Percentiles rank a stretch among this genome's conserved stretches.
phyloP scores from a whole-genome alignment of 2,329 filamentous ascomycete genomes.

The Seiridium unicorne region DNA sequence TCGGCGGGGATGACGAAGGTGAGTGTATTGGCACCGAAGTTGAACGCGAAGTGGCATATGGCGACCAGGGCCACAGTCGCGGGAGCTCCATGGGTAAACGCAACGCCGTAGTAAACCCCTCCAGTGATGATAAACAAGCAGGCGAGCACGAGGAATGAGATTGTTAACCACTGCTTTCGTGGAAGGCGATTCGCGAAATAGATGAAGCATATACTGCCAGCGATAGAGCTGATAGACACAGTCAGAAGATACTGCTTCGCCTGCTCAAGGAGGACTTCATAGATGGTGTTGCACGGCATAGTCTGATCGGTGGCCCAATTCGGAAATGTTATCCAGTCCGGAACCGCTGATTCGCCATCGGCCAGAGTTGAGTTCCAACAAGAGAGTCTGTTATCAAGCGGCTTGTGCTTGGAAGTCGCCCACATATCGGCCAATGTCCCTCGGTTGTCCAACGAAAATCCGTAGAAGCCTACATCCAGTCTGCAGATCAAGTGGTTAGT shows the following conservation, averaged over 20 bases:
- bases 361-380: constrained; percentile 46
- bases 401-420: constrained; percentile 32
- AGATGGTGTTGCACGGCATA: constrained; percentile 49
- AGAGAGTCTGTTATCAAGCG: constrained; percentile 34
- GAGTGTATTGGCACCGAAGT: constrained; percentile 59
- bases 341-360: constrained; percentile 42
- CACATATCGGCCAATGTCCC: constrained; percentile 41
- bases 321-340: constrained; percentile 39
- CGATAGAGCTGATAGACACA: constrained; percentile 49
- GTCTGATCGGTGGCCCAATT: constrained; percentile 49
- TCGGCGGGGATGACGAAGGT: constrained; percentile 65
- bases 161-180: constrained; percentile 47
- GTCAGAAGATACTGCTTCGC: constrained; percentile 52
- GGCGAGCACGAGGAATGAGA: constrained; percentile 45
- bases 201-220: constrained; percentile 48
- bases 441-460: constrained; percentile 48
- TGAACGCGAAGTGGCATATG: constrained; percentile 53
- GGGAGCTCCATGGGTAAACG: constrained; percentile 35
- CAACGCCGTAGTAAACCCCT: constrained; percentile 47
- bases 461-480: constrained; percentile 58
- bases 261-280: constrained; percentile 49
- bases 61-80: constrained; percentile 49
- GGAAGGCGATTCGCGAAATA: constrained; percentile 45
- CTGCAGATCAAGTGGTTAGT: constrained; percentile 11
- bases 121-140: constrained; percentile 48